phyloP scores from a whole-genome alignment of 805 yeast species.

The Crinitomyces ghanaensis region DNA sequence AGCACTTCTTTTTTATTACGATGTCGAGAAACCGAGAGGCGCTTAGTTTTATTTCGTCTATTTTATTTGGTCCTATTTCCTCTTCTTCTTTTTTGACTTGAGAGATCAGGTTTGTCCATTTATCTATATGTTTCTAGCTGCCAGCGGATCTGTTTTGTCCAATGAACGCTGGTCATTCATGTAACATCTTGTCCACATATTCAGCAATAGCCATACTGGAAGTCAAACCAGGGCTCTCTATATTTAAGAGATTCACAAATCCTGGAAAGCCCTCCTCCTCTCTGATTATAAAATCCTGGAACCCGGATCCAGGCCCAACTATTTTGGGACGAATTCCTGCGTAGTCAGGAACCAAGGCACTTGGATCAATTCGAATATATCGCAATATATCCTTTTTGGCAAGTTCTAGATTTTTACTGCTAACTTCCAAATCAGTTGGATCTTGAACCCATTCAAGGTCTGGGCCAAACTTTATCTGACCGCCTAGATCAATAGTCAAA shows the following conservation, averaged over 20 bases:
- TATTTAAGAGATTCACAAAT: conserved; percentile 67
- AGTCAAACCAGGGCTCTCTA: conserved; percentile 88
- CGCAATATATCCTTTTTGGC: conserved; percentile 49
- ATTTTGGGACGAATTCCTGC: conserved; percentile 81
- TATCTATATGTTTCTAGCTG: too few relatives aligned
- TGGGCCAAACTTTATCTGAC: conserved; percentile 76
- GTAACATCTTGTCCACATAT: too few relatives aligned
- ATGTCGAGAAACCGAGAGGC: too few relatives aligned
- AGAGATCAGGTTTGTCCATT: too few relatives aligned
- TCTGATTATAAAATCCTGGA: conserved; percentile 64
- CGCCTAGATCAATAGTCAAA: conserved; percentile 71
- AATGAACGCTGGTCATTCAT: too few relatives aligned
- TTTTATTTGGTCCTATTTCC: too few relatives aligned
- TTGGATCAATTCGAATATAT: conserved; percentile 50
- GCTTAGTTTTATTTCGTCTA: too few relatives aligned
- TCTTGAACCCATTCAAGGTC: conserved; percentile 67
- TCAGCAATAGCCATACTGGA: conserved; percentile 74
- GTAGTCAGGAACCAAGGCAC: conserved; percentile 53
- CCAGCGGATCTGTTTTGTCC: too few relatives aligned
- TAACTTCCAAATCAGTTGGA: conserved; percentile 23
- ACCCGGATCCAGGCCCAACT: conserved; percentile 34
- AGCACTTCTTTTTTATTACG: conserved; percentile 16
- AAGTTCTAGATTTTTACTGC: conserved; percentile 32
- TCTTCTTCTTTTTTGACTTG: too few relatives aligned
- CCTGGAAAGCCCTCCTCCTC: conserved; percentile 67